phyloP scores from a whole-genome alignment of 805 yeast species.

The Grigorovia humatica region DNA sequence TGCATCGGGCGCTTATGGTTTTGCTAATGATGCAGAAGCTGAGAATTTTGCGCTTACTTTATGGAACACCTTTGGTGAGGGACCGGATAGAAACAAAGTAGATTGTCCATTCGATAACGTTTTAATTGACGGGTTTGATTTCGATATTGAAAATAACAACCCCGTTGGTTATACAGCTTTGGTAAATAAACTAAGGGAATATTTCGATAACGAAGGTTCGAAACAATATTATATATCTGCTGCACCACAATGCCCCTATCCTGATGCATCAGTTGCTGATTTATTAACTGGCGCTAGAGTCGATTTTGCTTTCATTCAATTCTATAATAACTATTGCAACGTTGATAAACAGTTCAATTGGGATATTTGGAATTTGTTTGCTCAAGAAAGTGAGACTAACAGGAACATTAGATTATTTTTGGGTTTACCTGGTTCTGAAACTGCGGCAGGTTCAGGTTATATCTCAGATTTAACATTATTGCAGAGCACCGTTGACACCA shows the following conservation, averaged over 20 bases:
- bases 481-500: constrained; percentile 49
- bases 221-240: constrained; percentile 69
- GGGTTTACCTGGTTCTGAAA: constrained; percentile 61
- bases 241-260: constrained; percentile 88
- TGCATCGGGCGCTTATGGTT: constrained; percentile 73
- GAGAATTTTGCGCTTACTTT: constrained; percentile 47
- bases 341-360: constrained; percentile 48
- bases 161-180: constrained; percentile 59
- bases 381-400: constrained; percentile 51
- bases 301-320: constrained; percentile 79
- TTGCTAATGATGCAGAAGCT: constrained; percentile 72
- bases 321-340: constrained; percentile 77
- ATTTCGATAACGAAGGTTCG: constrained; percentile 38
- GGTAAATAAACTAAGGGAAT: constrained; percentile 42
- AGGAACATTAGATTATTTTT: constrained; percentile 55
- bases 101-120: constrained; percentile 66
- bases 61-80: constrained; percentile 57
- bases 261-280: constrained; percentile 61
- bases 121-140: constrained; percentile 83
- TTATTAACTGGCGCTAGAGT: constrained; percentile 48
- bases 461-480: constrained; percentile 36
- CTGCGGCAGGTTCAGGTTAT: constrained; percentile 55
- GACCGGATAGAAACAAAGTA: constrained; percentile 32
- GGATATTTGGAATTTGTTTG: constrained; percentile 65
- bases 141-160: constrained; percentile 67